Base-by-base conservation (phyloP, 2,329 filamentous ascomycete species). In the Lachnellula occidentalis region DNA sequence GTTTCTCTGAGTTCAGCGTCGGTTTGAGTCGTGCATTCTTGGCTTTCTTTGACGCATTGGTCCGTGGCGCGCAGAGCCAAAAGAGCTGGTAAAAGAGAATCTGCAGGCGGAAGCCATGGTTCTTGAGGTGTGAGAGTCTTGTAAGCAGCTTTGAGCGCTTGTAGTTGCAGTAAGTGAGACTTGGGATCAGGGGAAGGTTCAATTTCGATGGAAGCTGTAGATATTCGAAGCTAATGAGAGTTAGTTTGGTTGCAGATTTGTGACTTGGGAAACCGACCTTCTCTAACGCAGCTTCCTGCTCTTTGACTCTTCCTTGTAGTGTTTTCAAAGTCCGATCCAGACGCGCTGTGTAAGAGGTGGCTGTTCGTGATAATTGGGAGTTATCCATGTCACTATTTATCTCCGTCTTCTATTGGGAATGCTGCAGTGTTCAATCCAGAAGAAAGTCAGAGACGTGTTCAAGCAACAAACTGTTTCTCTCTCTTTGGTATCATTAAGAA, bases 1-100 rank as follows among this genome's bases (percentile, higher is more conserved):
- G 74, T 69, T 24, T 73, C 67, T 46, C 77, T 72, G 4, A 78
- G 69, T 1, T 72, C 69, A 5, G 69, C 55, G 14, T 69, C 69
- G 36, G 79, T 77, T 4, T 73, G 68, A 4, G 69, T 66, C 12
- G 89, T 76, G 51, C 83, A 83, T 19, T 74, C 72, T 60, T 81
- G 83, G 17, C 84, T 86, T 61, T 89, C 84, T 56, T 77, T 70
- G 48, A 88, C 79, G 15, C 83, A 83, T 54, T 79, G 76, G 55
- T 85, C 78, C 2, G 86, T 84, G 63, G 80, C 83, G 50, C 86
- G 83, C 51, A 90, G 71, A 5, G 89, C 88, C 41, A 94, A 68
- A 4, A 95, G 74, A 6, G 85, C 82, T 3, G 88, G 87, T 6
- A 94, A 71, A 5, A 85, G 76, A 19, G 89, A 92, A 48, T 79